Evolutionary conservation across 306 rosid genomes (phyloP).

Genomic region (Neltuma alba): DNA sequence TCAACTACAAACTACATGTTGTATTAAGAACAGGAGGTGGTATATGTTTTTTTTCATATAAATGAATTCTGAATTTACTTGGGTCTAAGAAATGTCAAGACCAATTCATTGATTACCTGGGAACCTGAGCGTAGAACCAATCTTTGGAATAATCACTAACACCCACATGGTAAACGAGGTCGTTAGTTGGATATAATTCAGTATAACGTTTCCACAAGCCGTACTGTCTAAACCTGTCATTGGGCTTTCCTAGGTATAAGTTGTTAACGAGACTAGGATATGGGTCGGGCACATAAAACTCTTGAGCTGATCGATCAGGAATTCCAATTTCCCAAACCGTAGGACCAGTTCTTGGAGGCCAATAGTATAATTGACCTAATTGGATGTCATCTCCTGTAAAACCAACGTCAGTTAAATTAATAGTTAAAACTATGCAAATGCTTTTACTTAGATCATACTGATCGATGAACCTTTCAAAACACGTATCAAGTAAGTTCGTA

Average conservation of each 20-base stretch:
- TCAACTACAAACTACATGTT: no score
- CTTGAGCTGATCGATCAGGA: conserved; percentile 79
- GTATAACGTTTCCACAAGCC: conserved; percentile 74
- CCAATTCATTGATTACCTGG: conserved; percentile 28
- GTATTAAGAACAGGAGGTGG: no score
- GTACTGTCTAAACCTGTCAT: conserved; percentile 68
- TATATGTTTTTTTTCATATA: no score
- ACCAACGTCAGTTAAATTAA: neutral
- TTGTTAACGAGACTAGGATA: conserved; percentile 65
- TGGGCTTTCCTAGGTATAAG: conserved; percentile 39
- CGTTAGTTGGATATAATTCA: conserved; percentile 51
- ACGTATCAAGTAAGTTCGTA: neutral
- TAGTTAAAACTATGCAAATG: neutral
- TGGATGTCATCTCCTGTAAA: conserved; percentile 36
- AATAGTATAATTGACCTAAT: conserved; percentile 34
- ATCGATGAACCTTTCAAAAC: neutral
- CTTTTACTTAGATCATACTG: neutral
- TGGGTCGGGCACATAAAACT: conserved; percentile 76
- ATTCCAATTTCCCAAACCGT: conserved; percentile 95
- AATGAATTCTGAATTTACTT: no score
- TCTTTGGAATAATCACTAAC: conserved; percentile 23
- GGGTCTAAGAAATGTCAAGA: no score
- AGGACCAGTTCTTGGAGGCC: conserved; percentile 82
- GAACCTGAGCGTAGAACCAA: conserved; percentile 77
- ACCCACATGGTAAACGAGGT: conserved; percentile 59